Evolutionary conservation across 148 eudicot species (phyloP).

Genomic region (Fagopyrum homotropicum): DNA sequence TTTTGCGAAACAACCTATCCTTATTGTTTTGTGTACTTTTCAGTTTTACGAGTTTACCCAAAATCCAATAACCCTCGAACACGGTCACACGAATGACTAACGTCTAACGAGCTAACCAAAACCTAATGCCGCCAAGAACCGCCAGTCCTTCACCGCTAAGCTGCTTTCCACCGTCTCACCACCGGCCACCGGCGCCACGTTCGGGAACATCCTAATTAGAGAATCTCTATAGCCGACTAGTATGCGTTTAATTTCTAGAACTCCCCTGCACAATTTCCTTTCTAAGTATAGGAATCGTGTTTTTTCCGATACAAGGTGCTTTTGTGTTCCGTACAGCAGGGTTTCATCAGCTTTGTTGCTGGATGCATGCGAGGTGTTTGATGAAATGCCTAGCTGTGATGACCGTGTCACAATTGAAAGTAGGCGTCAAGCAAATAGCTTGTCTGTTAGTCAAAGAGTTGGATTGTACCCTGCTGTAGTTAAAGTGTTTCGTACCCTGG

Average conservation of each 20-base stretch:
- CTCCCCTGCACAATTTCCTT: neutral
- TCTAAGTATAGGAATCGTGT: neutral
- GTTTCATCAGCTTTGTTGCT: slow-evolving; percentile 25
- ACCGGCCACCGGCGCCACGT: too few species aligned
- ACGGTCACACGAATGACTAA: too few species aligned
- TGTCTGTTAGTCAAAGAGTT: neutral
- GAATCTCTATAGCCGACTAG: neutral
- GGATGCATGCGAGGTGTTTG: slow-evolving; percentile 20
- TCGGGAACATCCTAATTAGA: too few species aligned
- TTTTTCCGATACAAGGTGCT: slow-evolving; percentile 6
- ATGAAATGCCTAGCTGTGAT: slow-evolving; percentile 19
- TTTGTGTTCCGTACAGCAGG: slow-evolving; percentile 19
- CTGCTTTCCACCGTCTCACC: too few species aligned
- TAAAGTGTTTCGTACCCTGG: slow-evolving; percentile 35
- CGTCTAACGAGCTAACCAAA: too few species aligned
- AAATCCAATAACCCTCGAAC: too few species aligned
- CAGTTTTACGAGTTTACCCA: too few species aligned
- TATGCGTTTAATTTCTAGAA: neutral
- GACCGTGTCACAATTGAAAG: slow-evolving; percentile 3
- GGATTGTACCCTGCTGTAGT: slow-evolving; percentile 25
- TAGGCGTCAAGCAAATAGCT: neutral
- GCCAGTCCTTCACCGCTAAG: too few species aligned
- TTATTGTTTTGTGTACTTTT: too few species aligned
- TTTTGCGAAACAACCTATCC: too few species aligned
- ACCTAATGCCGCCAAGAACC: too few species aligned